Evolutionary conservation across 805 yeast genomes (phyloP), one percentile per base, ranked within the genome.

Genomic region (Zygosaccharomyces lentus): DNA sequence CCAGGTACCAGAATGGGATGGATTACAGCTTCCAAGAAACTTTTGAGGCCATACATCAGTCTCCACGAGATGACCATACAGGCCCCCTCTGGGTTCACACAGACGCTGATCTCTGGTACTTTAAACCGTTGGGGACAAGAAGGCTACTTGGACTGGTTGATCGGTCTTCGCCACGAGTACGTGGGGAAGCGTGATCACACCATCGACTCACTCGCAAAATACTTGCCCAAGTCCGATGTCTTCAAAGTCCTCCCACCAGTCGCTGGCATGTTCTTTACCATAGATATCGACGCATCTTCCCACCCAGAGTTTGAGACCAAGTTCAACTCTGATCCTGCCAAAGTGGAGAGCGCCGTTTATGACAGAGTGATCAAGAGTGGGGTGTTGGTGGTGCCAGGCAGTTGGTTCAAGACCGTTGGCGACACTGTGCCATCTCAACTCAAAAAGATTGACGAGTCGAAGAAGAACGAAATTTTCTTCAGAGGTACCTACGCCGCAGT

Each of bases 401-500:
- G 86, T 30, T 85, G 91, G 93, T 86, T 86, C 72, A 75, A 75
- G 64, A 70, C 78, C 34, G 62, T 62, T 3, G 83, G 81, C 47
- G 73, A 77, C 49, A 74, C 82, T 17, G 64, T 54, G 37, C 84
- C 84, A 30, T 80, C 84, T 35, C 88, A 81, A 61, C 73, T 74
- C 25, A 59, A 61, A 21, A 70, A 72, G 43, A 73, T 72, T 30
- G 60, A 56, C 23, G 68, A 70, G 44, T 64, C 71, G n/a, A 67
- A 57, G 41, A 68, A 67, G 42, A 71, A 74, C 50, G 61, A 64
- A 38, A 66, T 84, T 53, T 85, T 85, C 72, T 86, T 83, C 70
- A 83, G 95, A 78, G 95, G 95, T 53, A 86, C 95, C 25, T 86
- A 84, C 55, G 95, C 93, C 43, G 93, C 95, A 42, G 91, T 85